phyloP scores from a whole-genome alignment of 2,329 filamentous ascomycete genomes.

The Fusarium luffae region DNA sequence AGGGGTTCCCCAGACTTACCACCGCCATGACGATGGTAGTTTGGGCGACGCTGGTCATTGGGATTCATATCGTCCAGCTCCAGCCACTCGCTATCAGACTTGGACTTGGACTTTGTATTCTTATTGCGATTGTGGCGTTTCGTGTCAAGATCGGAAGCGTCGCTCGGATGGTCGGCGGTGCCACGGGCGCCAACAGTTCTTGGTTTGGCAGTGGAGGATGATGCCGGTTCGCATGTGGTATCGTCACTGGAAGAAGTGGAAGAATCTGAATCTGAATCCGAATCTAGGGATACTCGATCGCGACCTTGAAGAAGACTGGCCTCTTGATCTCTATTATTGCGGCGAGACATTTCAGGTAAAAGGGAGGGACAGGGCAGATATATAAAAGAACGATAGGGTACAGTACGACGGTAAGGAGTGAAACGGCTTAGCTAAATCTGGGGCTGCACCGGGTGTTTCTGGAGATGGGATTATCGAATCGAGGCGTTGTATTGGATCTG shows the following conservation, averaged over 20 bases:
- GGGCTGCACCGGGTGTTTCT: slow-evolving; percentile 28
- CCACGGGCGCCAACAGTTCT: slow-evolving; percentile 43
- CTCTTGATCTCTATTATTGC: slow-evolving; percentile 37
- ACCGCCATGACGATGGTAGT: slow-evolving; percentile 59
- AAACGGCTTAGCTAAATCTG: slow-evolving; percentile 29
- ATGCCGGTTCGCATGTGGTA: slow-evolving; percentile 46
- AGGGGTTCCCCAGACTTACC: slow-evolving; percentile 58
- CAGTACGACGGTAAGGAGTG: slow-evolving; percentile 20
- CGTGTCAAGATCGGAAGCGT: slow-evolving; percentile 45
- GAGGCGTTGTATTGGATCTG: slow-evolving; percentile 35
- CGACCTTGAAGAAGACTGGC: slow-evolving; percentile 36
- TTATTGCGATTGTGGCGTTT: slow-evolving; percentile 49
- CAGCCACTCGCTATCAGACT: slow-evolving; percentile 45
- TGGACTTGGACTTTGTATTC: slow-evolving; percentile 46
- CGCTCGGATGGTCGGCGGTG: slow-evolving; percentile 42
- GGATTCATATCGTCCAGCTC: slow-evolving; percentile 56
- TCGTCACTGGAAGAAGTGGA: slow-evolving; percentile 38
- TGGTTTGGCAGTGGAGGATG: slow-evolving; percentile 37
- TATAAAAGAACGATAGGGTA: slow-evolving; percentile 23
- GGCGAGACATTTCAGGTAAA: slow-evolving; percentile 38
- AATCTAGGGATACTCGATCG: slow-evolving; percentile 31
- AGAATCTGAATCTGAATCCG: slow-evolving; percentile 10
- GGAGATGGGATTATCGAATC: slow-evolving; percentile 22
- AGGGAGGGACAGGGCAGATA: slow-evolving; percentile 4
- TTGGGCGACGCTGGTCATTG: slow-evolving; percentile 54